Evolutionary conservation across 192 early-diverging fungal species (phyloP), one percentile per base, ranked within the genome.

Genomic region (Coemansia sp.): DNA sequence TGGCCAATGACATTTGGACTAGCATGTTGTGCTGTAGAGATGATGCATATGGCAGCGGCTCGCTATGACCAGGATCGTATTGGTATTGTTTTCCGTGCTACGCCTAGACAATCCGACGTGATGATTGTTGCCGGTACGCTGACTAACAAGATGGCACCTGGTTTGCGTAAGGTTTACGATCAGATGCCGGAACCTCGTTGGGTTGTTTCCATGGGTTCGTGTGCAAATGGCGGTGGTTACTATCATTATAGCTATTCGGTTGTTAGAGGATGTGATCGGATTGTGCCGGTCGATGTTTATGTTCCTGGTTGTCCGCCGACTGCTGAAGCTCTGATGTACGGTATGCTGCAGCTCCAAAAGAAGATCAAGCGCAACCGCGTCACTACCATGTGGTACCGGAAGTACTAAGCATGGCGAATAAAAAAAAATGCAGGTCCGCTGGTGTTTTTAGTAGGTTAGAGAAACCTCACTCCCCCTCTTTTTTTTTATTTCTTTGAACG

Each of bases 71-170:
- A 96, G 85, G 96, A 98, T 89, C 90, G 96, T 69, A 80, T 98
- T 48, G 96, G 96, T 77, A 94, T 98, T 82, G 92, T 98, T 25
- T 98, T 96, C 82, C 90, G 96, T 76, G 96, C 96, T 33, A 93
- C 94, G 18, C 96, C 96, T 29, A 90, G 96, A 77, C 96, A 98
- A 83, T 91, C 94, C 29, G 96, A 98, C 86, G 94, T 96, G 45
- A 98, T 98, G 96, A 98, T 98, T 83, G 96, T 98, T 42, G 96
- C 96, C 10, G 96, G 96, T 48, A 98, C 96, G 22, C 83, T 98
- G 76, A 96, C 95, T 60, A 98, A 98, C 89, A 98, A 98, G 80
- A 98, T 98, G 96, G 96, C 96, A 4, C 93, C 95, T 40, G 92
- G 89, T 14, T 72, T 89, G 71, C 82, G 90, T 60, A 90, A 89